phyloP scores from a whole-genome alignment of 768 basidiomycete species.

The Sporobolomyces roseus region DNA sequence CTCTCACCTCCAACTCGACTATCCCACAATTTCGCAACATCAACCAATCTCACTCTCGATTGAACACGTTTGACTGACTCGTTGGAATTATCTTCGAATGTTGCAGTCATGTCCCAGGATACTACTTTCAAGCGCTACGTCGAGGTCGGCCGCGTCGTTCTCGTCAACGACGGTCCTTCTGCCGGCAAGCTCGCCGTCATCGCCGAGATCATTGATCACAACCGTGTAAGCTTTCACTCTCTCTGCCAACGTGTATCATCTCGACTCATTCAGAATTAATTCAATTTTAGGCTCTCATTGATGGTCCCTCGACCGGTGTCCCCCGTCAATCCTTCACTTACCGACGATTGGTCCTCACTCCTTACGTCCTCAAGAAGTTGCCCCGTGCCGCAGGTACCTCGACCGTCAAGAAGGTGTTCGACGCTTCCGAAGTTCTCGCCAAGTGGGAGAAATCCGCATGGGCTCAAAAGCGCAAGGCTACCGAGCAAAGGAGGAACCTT shows the following conservation, averaged over 20 bases:
- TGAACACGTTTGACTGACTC: background rate
- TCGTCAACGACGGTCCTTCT: constrained; percentile 81
- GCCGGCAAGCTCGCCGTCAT: constrained; percentile 90
- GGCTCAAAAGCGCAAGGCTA: constrained; percentile 78
- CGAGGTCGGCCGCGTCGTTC: constrained; percentile 96
- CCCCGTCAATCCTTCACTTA: constrained; percentile 88
- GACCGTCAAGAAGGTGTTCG: constrained; percentile 75
- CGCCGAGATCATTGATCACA: constrained; percentile 97
- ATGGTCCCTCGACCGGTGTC: constrained; percentile 85
- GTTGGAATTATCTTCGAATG: background rate
- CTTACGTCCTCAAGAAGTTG: constrained; percentile 71
- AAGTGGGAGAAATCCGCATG: constrained; percentile 87
- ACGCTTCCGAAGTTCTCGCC: constrained; percentile 73
- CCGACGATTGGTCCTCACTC: constrained; percentile 87
- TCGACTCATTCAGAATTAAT: too few relatives aligned
- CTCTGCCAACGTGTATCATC: too few relatives aligned
- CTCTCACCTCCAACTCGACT: too few relatives aligned
- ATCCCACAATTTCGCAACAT: background rate
- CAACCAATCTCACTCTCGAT: background rate
- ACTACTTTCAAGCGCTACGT: constrained; percentile 89
- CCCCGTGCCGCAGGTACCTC: constrained; percentile 82
- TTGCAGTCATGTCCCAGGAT: constrained; percentile 33
- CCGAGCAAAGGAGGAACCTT: constrained; percentile 66
- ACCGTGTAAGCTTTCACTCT: constrained; percentile 63
- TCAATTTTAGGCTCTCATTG: constrained; percentile 74